phyloP scores from a whole-genome alignment of 352 stramenopile genomes.

The Phytophthora tentaculata region DNA sequence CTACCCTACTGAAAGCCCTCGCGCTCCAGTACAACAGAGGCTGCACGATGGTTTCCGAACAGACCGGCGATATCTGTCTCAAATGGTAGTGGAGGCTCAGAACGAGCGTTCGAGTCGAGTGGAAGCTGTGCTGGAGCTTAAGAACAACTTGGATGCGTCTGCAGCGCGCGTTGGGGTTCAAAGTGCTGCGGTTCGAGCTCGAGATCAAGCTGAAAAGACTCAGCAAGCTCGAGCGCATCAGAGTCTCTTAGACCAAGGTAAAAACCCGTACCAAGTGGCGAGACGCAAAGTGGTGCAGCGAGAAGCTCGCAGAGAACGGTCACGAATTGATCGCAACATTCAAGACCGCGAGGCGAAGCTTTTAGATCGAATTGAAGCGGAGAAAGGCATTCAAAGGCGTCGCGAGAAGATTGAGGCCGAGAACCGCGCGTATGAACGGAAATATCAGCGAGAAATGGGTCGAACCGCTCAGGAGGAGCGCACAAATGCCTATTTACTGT shows the following conservation, averaged over 20 bases:
- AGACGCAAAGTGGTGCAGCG: constrained; percentile 53
- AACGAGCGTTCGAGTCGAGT: constrained; percentile 46
- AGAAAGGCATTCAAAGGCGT: constrained; percentile 46
- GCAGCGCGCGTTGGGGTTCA: constrained; percentile 48
- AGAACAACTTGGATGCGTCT: constrained; percentile 60
- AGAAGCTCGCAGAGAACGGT: constrained; percentile 41
- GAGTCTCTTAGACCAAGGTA: constrained; percentile 63
- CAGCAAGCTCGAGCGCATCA: constrained; percentile 54
- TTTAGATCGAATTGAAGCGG: constrained; percentile 56
- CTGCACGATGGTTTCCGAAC: constrained; percentile 58
- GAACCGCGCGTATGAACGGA: constrained; percentile 58
- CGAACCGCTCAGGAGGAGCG: constrained; percentile 54
- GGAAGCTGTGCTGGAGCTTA: constrained; percentile 66
- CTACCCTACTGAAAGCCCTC: constrained; percentile 5
- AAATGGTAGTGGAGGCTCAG: constrained; percentile 45
- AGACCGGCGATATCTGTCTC: constrained; percentile 53
- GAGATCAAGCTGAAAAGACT: constrained; percentile 30
- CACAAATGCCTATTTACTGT: constrained; percentile 61
- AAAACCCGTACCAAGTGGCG: constrained; percentile 82
- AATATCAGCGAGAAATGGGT: constrained; percentile 81
- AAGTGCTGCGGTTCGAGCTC: constrained; percentile 44
- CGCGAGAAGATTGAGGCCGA: constrained; percentile 49
- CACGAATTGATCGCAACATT: constrained; percentile 54
- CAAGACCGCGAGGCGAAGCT: constrained; percentile 61
- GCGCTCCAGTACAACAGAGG: constrained; percentile 43